These are phyloP conservation scores for Fomitopsis schrenkii DNA, from an alignment of 1,284 basidiomycete genomes.

Conservation along the genomic window DNA sequence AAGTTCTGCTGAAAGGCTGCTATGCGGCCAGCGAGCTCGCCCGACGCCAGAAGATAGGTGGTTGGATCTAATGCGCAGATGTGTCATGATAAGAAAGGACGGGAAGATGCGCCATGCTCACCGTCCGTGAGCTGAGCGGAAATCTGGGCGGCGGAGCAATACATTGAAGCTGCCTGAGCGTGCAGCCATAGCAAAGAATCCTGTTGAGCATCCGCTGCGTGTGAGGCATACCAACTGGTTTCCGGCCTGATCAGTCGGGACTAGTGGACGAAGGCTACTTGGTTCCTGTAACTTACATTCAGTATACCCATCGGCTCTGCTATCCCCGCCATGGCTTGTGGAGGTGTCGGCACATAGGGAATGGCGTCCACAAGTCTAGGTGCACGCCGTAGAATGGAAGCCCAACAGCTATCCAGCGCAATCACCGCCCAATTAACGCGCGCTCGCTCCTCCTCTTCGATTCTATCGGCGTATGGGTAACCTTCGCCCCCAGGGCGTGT, in stretches of 20 bases:
- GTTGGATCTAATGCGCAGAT: not conserved
- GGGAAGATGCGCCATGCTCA: not conserved
- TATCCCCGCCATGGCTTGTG: not conserved
- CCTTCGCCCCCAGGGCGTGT: conserved; percentile 29
- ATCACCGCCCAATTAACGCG: not conserved
- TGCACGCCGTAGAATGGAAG: not conserved
- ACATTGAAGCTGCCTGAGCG: not conserved
- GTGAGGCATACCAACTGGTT: no score
- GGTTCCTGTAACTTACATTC: no score
- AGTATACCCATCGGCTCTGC: no score
- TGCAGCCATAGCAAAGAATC: not conserved
- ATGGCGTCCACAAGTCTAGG: not conserved
- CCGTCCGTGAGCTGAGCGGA: not conserved
- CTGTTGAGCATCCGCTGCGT: no score
- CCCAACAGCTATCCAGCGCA: not conserved
- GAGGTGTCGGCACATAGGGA: not conserved
- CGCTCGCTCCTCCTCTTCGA: conserved; percentile 38
- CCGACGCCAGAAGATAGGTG: not conserved
- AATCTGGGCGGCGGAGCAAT: not conserved
- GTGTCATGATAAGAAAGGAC: not conserved
- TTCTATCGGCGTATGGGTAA: not conserved
- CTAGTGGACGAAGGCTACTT: no score
- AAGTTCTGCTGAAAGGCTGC: not conserved
- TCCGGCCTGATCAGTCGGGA: no score
- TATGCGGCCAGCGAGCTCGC: not conserved